Base-by-base conservation (phyloP, 352 stramenopile genomes). In the Pythium volutum region DNA sequence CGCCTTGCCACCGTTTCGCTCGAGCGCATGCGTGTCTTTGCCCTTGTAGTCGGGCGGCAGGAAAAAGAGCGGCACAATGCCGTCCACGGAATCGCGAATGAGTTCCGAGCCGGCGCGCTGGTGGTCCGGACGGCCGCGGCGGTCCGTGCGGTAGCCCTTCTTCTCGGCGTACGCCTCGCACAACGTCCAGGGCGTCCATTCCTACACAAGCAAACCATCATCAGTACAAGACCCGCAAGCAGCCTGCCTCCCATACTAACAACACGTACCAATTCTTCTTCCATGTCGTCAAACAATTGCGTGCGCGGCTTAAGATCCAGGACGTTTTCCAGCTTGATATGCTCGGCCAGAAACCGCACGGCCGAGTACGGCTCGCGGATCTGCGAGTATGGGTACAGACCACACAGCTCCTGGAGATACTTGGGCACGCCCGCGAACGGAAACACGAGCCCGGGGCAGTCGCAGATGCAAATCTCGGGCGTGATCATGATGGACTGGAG, bases 291-390 rank as follows among this genome's bases (percentile, higher is more conserved):
- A 59, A 91, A 93, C 38, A 77, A 55, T 60, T 91, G 79, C 18
- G 73, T 87, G 43, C 83, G 78, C 47, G 79, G 76, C 66, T 89
- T 89, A 16, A 94, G 61, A 12, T 88, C 74, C 54, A 94, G 66
- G 33, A 93, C 73, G 38, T 71, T 73, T 62, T 93, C 80, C 39
- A 96, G 39, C 18, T 75, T 65, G 25, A 93, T 74, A 45, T 92
- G 74, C 29, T 96, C 87, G 0, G 82, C 83, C 2, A 96, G 60
- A 67, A 95, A 95, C 1, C 87, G 86, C 23, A 96, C 84, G 2
- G 86, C 83, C 45, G 84, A 94, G 64, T 91, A 97, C 10, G 88
- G 87, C 67, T 96, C 88, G 3, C 88, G 84, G 60, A 95, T 95
- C 78, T 95, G 86, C 20, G 86, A 90, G 68, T 88, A 93, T 38